A percentile compares a stretch with the other conserved stretches of the same genome.
Evolutionary conservation across 2,329 filamentous ascomycete genomes (phyloP).

Genomic region (Xylariaceae sp.): DNA sequence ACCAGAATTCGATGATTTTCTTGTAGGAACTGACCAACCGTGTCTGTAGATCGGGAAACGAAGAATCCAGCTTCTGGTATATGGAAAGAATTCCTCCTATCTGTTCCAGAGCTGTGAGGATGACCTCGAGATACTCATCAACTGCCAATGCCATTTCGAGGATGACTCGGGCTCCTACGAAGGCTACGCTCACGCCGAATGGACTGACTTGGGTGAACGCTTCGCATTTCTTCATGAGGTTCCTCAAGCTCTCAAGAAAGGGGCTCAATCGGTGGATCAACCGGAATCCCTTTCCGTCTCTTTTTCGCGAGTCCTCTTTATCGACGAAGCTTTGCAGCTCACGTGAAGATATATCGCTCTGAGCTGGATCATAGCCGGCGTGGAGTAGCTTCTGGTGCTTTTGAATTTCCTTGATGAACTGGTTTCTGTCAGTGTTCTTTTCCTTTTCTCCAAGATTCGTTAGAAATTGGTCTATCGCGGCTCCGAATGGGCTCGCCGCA

Average conservation of each 20-base stretch:
- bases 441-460: conserved; percentile 5
- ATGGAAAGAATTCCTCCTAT: conserved; percentile 6
- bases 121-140: conserved; percentile 7
- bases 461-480: conserved; percentile 7
- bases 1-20: conserved; percentile 9
- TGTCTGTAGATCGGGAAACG: conserved; percentile 1
- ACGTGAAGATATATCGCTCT: conserved; percentile 5
- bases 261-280: conserved; percentile 5
- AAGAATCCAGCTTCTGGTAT: conserved; percentile 4
- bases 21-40: conserved; percentile 9
- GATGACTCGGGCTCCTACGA: conserved; percentile 7
- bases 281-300: conserved; percentile 3
- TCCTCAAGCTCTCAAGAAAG: conserved; percentile 6
- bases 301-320: conserved; percentile 5
- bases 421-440: conserved; percentile 5
- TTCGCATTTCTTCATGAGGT: conserved; percentile 6
- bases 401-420: conserved; percentile 4
- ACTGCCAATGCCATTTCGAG: conserved; percentile 7
- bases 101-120: conserved; percentile 6
- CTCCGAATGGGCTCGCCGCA: conserved; percentile 1
- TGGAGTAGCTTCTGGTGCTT: background rate
- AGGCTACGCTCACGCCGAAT: conserved; percentile 7
- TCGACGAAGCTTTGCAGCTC: conserved; percentile 5
- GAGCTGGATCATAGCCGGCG: background rate
- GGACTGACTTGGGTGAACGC: conserved; percentile 3